Conservation (phyloP, 345 rosid genomes). For the Kandelia obovata region DNA sequence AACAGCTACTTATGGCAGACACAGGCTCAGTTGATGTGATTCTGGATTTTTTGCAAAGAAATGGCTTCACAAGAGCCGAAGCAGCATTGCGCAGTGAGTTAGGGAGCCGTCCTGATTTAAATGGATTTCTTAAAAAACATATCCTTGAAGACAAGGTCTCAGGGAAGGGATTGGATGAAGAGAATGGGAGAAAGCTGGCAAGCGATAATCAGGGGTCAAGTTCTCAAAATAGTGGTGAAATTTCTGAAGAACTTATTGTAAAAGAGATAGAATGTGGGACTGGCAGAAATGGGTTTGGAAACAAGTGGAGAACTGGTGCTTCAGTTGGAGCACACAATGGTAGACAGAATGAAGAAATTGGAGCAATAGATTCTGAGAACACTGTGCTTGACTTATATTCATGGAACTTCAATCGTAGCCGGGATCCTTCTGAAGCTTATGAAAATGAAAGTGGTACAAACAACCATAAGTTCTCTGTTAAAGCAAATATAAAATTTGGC, state of each 20-base stretch:
- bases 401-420: constrained; percentile 48
- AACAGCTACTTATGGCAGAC: constrained; percentile 56
- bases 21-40: constrained; percentile 65
- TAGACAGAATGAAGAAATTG: constrained; percentile 39
- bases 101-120: constrained; percentile 58
- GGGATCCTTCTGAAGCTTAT: constrained; percentile 40
- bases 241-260: constrained; percentile 75
- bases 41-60: constrained; percentile 71
- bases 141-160: constrained; percentile 48
- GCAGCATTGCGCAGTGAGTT: constrained; percentile 93
- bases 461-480: constrained; percentile 34
- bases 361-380: constrained; percentile 48
- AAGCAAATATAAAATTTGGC: constrained; percentile 44
- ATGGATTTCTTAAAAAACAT: constrained; percentile 66
- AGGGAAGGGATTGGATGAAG: constrained; percentile 34
- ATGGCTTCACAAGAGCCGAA: constrained; percentile 86
- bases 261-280: constrained; percentile 83
- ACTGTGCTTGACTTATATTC: constrained; percentile 46
- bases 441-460: constrained; percentile 36
- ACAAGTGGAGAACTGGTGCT: constrained; percentile 50
- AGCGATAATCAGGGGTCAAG: constrained; percentile 33
- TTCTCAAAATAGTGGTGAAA: constrained; percentile 44
- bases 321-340: constrained; percentile 38
- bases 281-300: constrained; percentile 55
- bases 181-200: constrained; percentile 29